These are phyloP conservation scores for Aspergillus pseudoterreus DNA, from an alignment of 2,329 filamentous ascomycete genomes.

Conservation along the genomic window DNA sequence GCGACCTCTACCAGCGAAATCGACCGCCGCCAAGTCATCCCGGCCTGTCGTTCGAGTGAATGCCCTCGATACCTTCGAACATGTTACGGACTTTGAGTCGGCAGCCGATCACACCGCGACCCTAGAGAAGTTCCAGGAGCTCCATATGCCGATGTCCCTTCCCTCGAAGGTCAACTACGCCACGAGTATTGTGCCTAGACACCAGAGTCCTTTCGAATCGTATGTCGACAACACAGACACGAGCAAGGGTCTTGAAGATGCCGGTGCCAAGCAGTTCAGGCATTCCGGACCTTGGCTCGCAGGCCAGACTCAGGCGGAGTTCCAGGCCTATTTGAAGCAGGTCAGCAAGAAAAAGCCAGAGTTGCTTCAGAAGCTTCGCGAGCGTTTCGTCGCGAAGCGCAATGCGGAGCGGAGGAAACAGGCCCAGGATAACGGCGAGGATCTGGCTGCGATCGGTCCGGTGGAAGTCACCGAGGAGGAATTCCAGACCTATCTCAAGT, in stretches of 20 bases:
- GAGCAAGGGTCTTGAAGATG: constrained; percentile 29
- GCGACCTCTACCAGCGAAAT: constrained; percentile 71
- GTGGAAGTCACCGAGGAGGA: constrained; percentile 42
- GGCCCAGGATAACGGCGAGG: constrained; percentile 39
- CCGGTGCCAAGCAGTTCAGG: constrained; percentile 49
- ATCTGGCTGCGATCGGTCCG: constrained; percentile 27
- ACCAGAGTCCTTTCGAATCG: constrained; percentile 41
- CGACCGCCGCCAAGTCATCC: constrained; percentile 64
- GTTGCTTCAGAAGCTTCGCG: constrained; percentile 34
- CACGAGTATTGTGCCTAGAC: constrained; percentile 23
- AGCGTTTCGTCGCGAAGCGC: constrained; percentile 30
- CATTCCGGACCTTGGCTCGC: constrained; percentile 58
- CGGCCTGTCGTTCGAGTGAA: constrained; percentile 74
- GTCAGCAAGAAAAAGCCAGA: constrained; percentile 40
- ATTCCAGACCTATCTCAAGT: constrained; percentile 44
- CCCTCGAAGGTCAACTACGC: constrained; percentile 32
- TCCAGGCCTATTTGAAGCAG: constrained; percentile 49
- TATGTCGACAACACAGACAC: constrained; percentile 43
- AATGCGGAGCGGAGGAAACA: constrained; percentile 33
- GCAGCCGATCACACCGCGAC: constrained; percentile 78
- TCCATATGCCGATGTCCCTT: constrained; percentile 67
- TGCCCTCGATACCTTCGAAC: constrained; percentile 78
- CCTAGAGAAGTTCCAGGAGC: constrained; percentile 79
- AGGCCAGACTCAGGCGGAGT: constrained; percentile 54
- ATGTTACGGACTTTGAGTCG: constrained; percentile 83